These are phyloP conservation scores for Chaetomium globosum DNA, from an alignment of 2,329 filamentous ascomycete genomes.

Conservation along the genomic window DNA sequence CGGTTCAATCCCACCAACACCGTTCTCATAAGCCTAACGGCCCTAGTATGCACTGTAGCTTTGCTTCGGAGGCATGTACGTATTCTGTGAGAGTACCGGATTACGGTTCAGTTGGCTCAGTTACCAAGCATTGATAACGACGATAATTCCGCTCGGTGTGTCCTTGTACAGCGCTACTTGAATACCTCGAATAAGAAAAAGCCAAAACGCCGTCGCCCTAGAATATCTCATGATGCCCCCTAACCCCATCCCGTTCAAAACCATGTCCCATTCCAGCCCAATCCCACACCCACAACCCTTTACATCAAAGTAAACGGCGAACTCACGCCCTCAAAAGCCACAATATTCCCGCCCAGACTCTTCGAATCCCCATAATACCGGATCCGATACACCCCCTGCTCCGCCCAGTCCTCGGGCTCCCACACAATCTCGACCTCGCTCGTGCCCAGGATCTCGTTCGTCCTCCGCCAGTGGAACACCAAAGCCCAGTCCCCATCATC, in stretches of 20 bases:
- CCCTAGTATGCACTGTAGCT: background rate
- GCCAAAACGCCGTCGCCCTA: background rate
- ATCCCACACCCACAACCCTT: background rate
- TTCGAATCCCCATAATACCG: constrained; percentile 86
- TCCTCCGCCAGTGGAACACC: constrained; percentile 77
- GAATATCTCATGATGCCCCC: background rate
- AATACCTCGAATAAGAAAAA: background rate
- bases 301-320: constrained; percentile 51
- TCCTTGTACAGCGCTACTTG: background rate
- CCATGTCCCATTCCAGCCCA: background rate
- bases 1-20: too few relatives aligned
- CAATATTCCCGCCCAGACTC: constrained; percentile 61
- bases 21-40: too few relatives aligned
- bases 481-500: constrained; percentile 83
- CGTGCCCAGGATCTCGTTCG: constrained; percentile 67
- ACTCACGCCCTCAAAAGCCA: constrained; percentile 69
- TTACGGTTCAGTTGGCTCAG: background rate
- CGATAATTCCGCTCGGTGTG: background rate
- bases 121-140: background rate
- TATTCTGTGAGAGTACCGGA: too few relatives aligned
- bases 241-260: background rate
- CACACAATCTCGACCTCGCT: constrained; percentile 80
- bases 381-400: constrained; percentile 72
- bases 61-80: background rate
- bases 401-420: constrained; percentile 68